phyloP scores from a whole-genome alignment of 2,329 filamentous ascomycete species.

The Apiospora kogelbergensis region DNA sequence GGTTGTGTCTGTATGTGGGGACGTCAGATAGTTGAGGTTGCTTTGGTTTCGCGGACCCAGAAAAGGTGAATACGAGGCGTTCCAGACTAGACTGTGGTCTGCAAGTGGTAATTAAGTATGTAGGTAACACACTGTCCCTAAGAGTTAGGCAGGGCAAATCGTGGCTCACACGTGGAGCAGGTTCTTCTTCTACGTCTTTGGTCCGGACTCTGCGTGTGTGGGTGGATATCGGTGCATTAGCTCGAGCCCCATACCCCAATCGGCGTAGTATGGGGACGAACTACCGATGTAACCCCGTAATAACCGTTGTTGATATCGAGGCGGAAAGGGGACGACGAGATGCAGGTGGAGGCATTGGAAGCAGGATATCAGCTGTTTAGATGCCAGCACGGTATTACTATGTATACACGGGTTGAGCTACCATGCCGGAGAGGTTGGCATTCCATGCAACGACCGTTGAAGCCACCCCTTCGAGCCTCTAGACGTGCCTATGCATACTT shows the following conservation, averaged over 20 bases:
- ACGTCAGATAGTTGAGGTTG: too few relatives aligned
- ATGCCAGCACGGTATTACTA: background rate
- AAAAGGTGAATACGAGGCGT: conserved; percentile 2
- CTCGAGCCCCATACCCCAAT: background rate
- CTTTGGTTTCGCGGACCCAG: too few relatives aligned
- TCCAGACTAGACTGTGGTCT: background rate
- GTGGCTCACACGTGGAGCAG: background rate
- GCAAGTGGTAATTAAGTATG: background rate
- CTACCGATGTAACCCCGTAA: too few relatives aligned
- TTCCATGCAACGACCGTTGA: background rate
- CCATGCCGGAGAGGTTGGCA: background rate
- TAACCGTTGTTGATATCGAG: too few relatives aligned
- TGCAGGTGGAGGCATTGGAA: background rate
- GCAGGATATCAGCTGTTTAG: background rate
- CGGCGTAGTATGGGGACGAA: background rate
- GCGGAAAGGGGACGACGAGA: too few relatives aligned
- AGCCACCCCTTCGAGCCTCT: background rate
- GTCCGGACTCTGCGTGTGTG: too few relatives aligned
- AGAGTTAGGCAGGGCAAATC: background rate
- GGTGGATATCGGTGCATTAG: background rate
- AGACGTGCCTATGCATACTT: background rate
- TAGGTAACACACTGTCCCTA: background rate
- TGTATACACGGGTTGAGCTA: background rate
- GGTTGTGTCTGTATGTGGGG: too few relatives aligned
- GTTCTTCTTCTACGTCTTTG: background rate